These are phyloP conservation scores for Hypoxylon sp. DNA, from an alignment of 2,329 filamentous ascomycete genomes.

Conservation along the genomic window DNA sequence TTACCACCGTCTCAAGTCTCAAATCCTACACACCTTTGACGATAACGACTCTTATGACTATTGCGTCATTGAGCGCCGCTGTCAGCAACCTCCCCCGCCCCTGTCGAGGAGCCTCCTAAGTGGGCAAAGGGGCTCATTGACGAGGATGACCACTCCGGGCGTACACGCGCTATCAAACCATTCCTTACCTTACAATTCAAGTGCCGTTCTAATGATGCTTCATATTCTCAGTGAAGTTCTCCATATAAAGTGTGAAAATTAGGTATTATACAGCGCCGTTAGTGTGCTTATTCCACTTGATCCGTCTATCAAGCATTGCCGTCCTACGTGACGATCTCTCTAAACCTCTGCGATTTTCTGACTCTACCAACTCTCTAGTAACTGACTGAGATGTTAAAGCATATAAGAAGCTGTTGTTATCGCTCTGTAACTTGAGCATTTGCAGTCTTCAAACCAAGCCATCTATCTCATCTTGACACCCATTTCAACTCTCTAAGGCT, in stretches of 20 bases:
- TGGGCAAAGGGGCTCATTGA: neutral
- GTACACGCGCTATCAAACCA: neutral
- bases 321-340: constrained; percentile 3
- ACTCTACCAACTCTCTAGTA: neutral
- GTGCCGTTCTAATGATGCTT: constrained; percentile 1
- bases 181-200: neutral
- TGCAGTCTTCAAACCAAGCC: neutral
- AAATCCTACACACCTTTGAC: constrained; percentile 1
- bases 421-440: neutral
- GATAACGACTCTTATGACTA: neutral
- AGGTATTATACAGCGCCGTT: neutral
- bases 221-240: neutral
- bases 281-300: neutral
- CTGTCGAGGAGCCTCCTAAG: neutral
- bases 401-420: constrained; percentile 9
- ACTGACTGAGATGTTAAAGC: neutral
- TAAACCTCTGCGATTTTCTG: neutral
- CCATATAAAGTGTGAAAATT: neutral
- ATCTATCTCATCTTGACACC: constrained; percentile 8
- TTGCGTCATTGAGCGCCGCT: constrained; percentile 2
- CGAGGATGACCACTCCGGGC: neutral
- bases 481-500: constrained; percentile 1
- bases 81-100: neutral
- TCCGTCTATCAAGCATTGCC: constrained; percentile 5
- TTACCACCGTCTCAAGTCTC: neutral